Base-by-base conservation (phyloP, 495 filamentous ascomycete genomes). In the Penicillium robsamsonii region DNA sequence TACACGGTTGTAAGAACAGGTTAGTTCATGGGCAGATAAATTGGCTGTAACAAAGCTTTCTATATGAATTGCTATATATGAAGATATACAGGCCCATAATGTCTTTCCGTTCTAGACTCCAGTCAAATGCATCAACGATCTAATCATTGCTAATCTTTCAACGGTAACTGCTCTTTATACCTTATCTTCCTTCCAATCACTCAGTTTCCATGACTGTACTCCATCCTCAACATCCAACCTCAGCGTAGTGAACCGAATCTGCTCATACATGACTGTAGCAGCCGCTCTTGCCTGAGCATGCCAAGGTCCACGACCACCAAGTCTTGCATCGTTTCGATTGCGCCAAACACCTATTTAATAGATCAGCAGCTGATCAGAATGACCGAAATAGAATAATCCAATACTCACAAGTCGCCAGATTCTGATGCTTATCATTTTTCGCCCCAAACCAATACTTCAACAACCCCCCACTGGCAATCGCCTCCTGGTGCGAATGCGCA, bases 401-500 rank as follows among this genome's bases (percentile, higher is more conserved):
- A 49, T 37, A 69, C 75, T 62, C 63, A 81, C 87, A 92, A 43
- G 88, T 92, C 46, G 89, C 88, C 57, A 92, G 69, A 70, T 92
- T 92, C 63, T 78, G 75, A 24, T 80, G 77, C 31, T 85, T 68
- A 33, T 66, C 75, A 72, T 91, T 81, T 31, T 87, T 87, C 29
- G 68, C 70, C 13, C 88, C 88, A 66, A 89, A 92, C 89, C 90
- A 94, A 73, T 92, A 92, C 82, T 95, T 94, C 63, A 96, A 73
- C 64, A 96, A 78, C n/a, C 92, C 91, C 2, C 90, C 91, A 59
- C 84, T 87, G 33, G 76, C 76, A 5, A 81, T 84, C 11, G 92
- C 92, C 70, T 96, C 90, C 27, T 77, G 76, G 63, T 95, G 91
- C 12, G 89, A 88, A 44, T 81, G 79, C 60, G 81, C 81, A 68